Base-by-base conservation (phyloP, 2,329 filamentous ascomycete species). In the Ophiostoma populinum region DNA sequence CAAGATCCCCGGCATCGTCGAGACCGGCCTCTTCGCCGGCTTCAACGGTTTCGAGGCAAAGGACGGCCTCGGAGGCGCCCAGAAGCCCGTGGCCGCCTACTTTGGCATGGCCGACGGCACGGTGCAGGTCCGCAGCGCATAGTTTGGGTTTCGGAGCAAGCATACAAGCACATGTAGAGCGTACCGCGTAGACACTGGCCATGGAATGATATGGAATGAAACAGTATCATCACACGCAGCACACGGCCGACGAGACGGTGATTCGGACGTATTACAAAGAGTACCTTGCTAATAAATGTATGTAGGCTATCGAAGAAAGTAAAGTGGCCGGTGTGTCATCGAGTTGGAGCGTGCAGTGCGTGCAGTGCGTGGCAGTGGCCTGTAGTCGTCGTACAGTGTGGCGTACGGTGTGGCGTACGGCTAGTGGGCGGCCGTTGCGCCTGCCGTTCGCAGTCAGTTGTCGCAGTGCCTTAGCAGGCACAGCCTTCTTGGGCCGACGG, bases 71-170 rank as follows among this genome's bases (percentile, higher is more conserved):
- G 57, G 72, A 32, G 77, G 80, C 32, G 85, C 81, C 1, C 83
- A 94, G 59, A 92, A 87, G 59, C 90, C 90, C 0, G 68, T 94
- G 10, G 85, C 85, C 19, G 86, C 83, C 17, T 98, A 95, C 59
- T 98, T 95, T 57, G 90, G 90, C 24, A 80, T 90, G 72, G 70
- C 78, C 29, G 80, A 82, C 49, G 80, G 80, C 4, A 63, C 61
- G 9, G 75, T 80, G 11, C 58, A 75, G 47, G 61, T 76, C 2
- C 44, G 37, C 20, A 40, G 37, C n/a, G 44, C 41, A 21, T 41
- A 20, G 33, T 6, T 20, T 17, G 15, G 31, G 16, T 7, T 30
- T 20, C 7, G 11, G 15, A 16, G 12, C 13, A 27, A 24, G n/a
- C n/a, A n/a, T n/a, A n/a, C n/a, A n/a, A n/a, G n/a, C n/a, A n/a